Percentiles rank a stretch among this genome's conserved stretches.
Evolutionary conservation across 2,329 filamentous ascomycete genomes (phyloP).

Genomic region (Pseudofabraea citricarpa): DNA sequence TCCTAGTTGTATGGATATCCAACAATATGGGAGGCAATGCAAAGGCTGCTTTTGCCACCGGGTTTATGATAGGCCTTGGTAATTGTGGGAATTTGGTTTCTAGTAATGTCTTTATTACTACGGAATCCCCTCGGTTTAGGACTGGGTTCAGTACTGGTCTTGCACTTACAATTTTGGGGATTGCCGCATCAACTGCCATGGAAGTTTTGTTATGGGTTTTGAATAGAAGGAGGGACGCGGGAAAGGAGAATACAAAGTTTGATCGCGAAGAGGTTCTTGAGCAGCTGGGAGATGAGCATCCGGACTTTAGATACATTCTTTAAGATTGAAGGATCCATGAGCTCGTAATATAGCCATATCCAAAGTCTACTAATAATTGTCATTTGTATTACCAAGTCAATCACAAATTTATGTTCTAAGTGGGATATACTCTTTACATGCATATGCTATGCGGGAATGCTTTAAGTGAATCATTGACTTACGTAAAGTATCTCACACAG

Average conservation of each 20-base stretch:
- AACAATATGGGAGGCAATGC: not conserved
- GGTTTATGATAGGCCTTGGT: conserved; percentile 3
- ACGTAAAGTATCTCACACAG: too few relatives aligned
- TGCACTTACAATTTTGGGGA: not conserved
- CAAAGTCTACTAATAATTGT: too few relatives aligned
- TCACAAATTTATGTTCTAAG: too few relatives aligned
- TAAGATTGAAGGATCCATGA: too few relatives aligned
- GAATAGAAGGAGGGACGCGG: too few relatives aligned
- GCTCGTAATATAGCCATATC: too few relatives aligned
- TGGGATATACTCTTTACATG: too few relatives aligned
- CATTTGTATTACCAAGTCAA: too few relatives aligned
- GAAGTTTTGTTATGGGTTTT: not conserved
- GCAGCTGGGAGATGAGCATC: too few relatives aligned
- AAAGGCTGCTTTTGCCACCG: not conserved
- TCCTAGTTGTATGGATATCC: not conserved
- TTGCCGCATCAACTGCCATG: not conserved
- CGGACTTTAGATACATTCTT: too few relatives aligned
- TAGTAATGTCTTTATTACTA: conserved; percentile 2
- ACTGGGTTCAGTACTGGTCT: conserved; percentile 2
- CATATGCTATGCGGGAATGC: too few relatives aligned
- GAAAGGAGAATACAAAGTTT: not conserved
- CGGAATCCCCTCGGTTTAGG: not conserved
- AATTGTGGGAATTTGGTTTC: not conserved
- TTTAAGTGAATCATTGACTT: too few relatives aligned
- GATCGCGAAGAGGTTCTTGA: not conserved